A percentile compares a stretch with the other conserved stretches of the same genome.
Conservation (phyloP, 768 basidiomycete species). For the Podaxis carcinomalis region DNA sequence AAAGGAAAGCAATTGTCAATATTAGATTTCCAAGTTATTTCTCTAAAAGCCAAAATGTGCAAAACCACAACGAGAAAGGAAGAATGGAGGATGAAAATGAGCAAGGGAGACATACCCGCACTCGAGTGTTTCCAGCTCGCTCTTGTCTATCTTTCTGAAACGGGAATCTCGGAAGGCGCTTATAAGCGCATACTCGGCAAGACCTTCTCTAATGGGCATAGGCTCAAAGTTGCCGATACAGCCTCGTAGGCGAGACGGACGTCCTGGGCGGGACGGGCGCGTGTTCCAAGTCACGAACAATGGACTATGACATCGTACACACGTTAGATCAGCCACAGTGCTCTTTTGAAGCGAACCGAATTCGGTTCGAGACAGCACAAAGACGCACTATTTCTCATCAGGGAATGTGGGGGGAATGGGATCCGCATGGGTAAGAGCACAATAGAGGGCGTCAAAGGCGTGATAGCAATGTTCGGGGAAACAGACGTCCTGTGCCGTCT, state of each 20-base stretch:
- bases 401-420: conserved; percentile 61
- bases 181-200: conserved; percentile 87
- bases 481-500: conserved; percentile 45
- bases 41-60: not conserved
- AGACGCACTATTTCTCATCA: conserved; percentile 73
- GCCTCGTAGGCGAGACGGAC: conserved; percentile 68
- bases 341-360: not conserved
- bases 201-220: conserved; percentile 64
- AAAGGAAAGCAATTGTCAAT: conserved; percentile 13
- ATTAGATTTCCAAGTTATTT: conserved; percentile 3
- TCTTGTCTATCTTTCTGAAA: conserved; percentile 74
- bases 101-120: conserved; percentile 64
- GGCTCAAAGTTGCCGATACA: conserved; percentile 95
- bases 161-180: conserved; percentile 88
- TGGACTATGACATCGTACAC: conserved; percentile 46
- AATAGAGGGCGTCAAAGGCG: conserved; percentile 80
- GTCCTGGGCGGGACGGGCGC: conserved; percentile 53
- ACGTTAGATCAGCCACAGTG: conserved; percentile 1
- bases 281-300: conserved; percentile 98
- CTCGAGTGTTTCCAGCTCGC: conserved; percentile 76
- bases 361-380: not conserved
- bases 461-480: conserved; percentile 73
- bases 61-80: not conserved
- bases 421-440: conserved; percentile 55
- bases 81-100: not conserved